These are phyloP conservation scores for Xylaria hypoxylon DNA, from an alignment of 2,329 filamentous ascomycete species.

Conservation along the genomic window DNA sequence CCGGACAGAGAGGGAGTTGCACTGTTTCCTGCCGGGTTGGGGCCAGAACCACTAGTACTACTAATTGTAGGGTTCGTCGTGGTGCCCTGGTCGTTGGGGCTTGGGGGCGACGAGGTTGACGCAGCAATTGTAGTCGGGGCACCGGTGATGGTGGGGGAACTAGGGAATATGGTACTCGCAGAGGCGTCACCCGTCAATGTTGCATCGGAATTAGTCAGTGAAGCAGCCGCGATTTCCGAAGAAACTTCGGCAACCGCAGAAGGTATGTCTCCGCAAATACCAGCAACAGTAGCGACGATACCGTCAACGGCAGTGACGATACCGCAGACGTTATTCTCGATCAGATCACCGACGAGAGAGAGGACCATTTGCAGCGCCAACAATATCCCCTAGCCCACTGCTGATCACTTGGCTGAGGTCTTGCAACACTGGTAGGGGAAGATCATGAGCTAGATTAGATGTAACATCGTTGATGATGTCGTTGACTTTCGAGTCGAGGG, in stretches of 20 bases:
- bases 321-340: slow-evolving; percentile 45
- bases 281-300: slow-evolving; percentile 43
- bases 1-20: not conserved
- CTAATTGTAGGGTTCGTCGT: slow-evolving; percentile 11
- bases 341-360: slow-evolving; percentile 40
- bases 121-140: not conserved
- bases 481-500: slow-evolving; percentile 40
- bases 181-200: slow-evolving; percentile 31
- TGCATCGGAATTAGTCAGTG: slow-evolving; percentile 28
- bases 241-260: slow-evolving; percentile 38
- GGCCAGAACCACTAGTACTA: not conserved
- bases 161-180: slow-evolving; percentile 10
- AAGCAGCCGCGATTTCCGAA: slow-evolving; percentile 26
- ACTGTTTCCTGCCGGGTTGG: slow-evolving; percentile 3
- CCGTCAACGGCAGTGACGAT: slow-evolving; percentile 43
- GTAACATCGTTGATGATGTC: slow-evolving; percentile 38
- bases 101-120: slow-evolving; percentile 2
- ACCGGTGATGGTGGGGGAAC: not conserved
- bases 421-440: slow-evolving; percentile 36
- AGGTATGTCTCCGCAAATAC: slow-evolving; percentile 44
- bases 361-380: slow-evolving; percentile 39
- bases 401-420: slow-evolving; percentile 37
- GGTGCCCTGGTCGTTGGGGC: slow-evolving; percentile 15
- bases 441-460: slow-evolving; percentile 32
- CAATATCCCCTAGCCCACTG: slow-evolving; percentile 41